A percentile compares a stretch with the other conserved stretches of the same genome.
phyloP scores from a whole-genome alignment of 495 filamentous ascomycete species.

The Aspergillus biplanus region DNA sequence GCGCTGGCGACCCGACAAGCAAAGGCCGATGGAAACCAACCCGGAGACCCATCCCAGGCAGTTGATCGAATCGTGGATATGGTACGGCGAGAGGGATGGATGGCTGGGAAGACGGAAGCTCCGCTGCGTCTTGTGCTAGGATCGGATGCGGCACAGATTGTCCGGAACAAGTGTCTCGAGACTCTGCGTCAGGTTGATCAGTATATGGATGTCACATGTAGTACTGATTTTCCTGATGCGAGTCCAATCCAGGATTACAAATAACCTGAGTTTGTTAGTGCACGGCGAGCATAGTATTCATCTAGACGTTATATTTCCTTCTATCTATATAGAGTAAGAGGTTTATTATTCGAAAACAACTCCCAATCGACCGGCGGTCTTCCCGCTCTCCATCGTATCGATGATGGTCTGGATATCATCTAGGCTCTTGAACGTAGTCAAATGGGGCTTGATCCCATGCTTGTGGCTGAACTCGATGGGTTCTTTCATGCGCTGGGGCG shows the following conservation, averaged over 20 bases:
- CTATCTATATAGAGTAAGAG: no score
- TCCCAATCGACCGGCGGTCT: conserved; percentile 18
- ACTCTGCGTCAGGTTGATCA: conserved; percentile 27
- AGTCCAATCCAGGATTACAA: conserved; percentile 3
- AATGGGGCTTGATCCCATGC: conserved; percentile 21
- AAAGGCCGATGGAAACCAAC: conserved; percentile 33
- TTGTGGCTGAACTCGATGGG: conserved; percentile 23
- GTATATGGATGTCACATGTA: background rate
- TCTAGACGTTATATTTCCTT: no score
- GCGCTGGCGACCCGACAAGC: background rate
- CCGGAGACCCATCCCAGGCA: conserved; percentile 41
- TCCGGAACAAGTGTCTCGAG: conserved; percentile 36
- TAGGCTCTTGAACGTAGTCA: conserved; percentile 14
- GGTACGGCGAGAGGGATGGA: conserved; percentile 38
- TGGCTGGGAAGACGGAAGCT: conserved; percentile 32
- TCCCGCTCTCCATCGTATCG: conserved; percentile 16
- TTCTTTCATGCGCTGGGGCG: conserved; percentile 20
- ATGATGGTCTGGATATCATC: conserved; percentile 16
- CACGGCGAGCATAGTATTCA: no score
- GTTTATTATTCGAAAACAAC: conserved; percentile 12
- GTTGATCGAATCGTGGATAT: conserved; percentile 43
- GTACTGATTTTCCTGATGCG: conserved; percentile 24
- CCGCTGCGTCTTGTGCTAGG: conserved; percentile 39
- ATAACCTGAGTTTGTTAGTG: no score
- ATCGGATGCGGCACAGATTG: conserved; percentile 35